phyloP scores from a whole-genome alignment of 805 yeast genomes.

The Pichia membranifaciens region DNA sequence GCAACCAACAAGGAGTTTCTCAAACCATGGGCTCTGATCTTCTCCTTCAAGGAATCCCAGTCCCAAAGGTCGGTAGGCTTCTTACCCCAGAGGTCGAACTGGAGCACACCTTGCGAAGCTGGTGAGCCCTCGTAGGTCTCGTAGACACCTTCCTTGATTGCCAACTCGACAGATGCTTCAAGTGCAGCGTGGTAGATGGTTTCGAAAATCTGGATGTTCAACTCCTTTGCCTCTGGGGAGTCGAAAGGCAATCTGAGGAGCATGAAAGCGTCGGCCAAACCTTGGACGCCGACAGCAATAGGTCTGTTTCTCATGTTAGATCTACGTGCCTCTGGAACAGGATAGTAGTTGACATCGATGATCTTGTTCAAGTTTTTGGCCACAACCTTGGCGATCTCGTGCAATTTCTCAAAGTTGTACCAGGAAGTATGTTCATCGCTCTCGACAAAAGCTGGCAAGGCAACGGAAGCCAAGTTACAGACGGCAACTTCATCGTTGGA shows the following conservation, averaged over 20 bases:
- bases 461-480: constrained; percentile 56
- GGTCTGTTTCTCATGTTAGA: constrained; percentile 58
- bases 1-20: constrained; percentile 58
- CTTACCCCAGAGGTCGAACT: constrained; percentile 53
- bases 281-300: constrained; percentile 59
- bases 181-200: constrained; percentile 57
- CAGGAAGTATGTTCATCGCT: constrained; percentile 36
- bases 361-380: constrained; percentile 51
- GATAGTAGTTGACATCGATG: constrained; percentile 52
- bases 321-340: constrained; percentile 47
- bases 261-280: constrained; percentile 56
- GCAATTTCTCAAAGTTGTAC: constrained; percentile 53
- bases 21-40: constrained; percentile 44
- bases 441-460: constrained; percentile 52
- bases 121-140: constrained; percentile 51
- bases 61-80: constrained; percentile 55
- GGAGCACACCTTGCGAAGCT: constrained; percentile 51
- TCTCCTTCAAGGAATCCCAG: constrained; percentile 50
- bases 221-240: constrained; percentile 49
- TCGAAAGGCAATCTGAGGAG: constrained; percentile 52
- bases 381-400: constrained; percentile 48
- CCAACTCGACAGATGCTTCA: constrained; percentile 52
- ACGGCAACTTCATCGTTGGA: constrained; percentile 55
- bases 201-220: constrained; percentile 55
- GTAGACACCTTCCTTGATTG: constrained; percentile 46